These are phyloP conservation scores for Rhizopogon roseolus DNA, from an alignment of 768 basidiomycete genomes.

Conservation along the genomic window DNA sequence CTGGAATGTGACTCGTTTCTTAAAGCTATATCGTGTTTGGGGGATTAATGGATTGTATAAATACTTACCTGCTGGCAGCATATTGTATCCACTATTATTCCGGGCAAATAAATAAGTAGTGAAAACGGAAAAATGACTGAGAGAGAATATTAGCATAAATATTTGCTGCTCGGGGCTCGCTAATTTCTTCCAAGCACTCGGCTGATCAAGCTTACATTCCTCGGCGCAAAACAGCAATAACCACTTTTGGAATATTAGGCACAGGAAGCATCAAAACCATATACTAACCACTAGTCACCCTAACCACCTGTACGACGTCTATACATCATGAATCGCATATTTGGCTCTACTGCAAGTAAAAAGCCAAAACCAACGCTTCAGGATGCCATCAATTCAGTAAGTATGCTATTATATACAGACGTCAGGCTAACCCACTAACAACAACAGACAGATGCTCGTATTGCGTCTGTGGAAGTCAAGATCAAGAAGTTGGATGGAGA, in stretches of 20 bases:
- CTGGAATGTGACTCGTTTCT: background rate
- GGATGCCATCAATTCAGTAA: slow-evolving; percentile 89
- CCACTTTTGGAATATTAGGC: background rate
- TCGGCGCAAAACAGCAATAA: too few relatives aligned
- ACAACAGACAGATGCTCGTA: slow-evolving; percentile 76
- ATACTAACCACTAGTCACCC: background rate
- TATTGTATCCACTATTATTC: background rate
- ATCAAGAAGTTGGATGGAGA: slow-evolving; percentile 95
- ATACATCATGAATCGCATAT: slow-evolving; percentile 79
- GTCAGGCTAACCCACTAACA: background rate
- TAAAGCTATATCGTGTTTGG: background rate
- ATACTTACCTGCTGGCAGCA: background rate
- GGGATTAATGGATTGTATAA: background rate
- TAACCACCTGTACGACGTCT: background rate
- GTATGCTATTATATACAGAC: slow-evolving; percentile 18
- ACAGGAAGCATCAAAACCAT: too few relatives aligned
- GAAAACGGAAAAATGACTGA: background rate
- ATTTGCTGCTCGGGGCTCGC: too few relatives aligned
- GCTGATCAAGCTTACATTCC: too few relatives aligned
- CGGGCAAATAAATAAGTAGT: too few relatives aligned
- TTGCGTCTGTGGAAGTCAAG: slow-evolving; percentile 92
- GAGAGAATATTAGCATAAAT: background rate
- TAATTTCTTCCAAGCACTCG: too few relatives aligned
- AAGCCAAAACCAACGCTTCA: slow-evolving; percentile 84
- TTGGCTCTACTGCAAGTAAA: slow-evolving; percentile 67